Percentiles rank a stretch among this genome's conserved stretches.
These are phyloP conservation scores for Pulveroboletus sp. DNA, from an alignment of 768 basidiomycete genomes.

Conservation along the genomic window DNA sequence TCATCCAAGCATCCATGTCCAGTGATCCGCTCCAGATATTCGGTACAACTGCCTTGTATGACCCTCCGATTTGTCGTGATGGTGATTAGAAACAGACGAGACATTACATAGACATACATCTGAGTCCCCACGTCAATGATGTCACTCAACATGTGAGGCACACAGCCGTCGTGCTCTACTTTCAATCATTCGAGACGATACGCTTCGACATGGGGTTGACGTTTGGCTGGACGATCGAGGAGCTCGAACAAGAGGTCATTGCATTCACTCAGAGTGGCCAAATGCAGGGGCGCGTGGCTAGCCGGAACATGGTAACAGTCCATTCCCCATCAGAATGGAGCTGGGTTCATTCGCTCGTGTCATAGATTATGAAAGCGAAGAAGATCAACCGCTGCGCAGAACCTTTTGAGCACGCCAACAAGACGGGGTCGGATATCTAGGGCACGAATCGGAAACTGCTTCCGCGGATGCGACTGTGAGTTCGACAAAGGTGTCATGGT, in stretches of 20 bases:
- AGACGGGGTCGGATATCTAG: slow-evolving; percentile 68
- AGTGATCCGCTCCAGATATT: slow-evolving; percentile 70
- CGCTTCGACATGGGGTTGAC: slow-evolving; percentile 80
- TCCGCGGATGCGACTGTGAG: slow-evolving; percentile 81
- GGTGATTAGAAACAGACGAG: slow-evolving; percentile 51
- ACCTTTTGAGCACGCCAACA: slow-evolving; percentile 71
- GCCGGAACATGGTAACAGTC: slow-evolving; percentile 79
- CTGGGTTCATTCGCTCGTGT: background rate
- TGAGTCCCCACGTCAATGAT: too few relatives aligned
- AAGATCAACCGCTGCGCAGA: slow-evolving; percentile 75
- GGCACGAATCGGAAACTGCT: slow-evolving; percentile 71
- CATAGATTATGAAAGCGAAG: slow-evolving; percentile 74
- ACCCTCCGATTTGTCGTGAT: too few relatives aligned
- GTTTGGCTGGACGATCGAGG: slow-evolving; percentile 76
- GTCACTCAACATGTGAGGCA: too few relatives aligned
- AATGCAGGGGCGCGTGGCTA: slow-evolving; percentile 83
- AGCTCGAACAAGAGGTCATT: slow-evolving; percentile 72
- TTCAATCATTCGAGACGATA: slow-evolving; percentile 86
- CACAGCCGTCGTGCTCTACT: too few relatives aligned
- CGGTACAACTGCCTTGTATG: slow-evolving; percentile 40
- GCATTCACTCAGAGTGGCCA: slow-evolving; percentile 81
- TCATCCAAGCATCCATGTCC: slow-evolving; percentile 80
- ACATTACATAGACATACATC: slow-evolving; percentile 74
- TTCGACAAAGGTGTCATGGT: slow-evolving; percentile 4
- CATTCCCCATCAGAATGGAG: too few relatives aligned